A percentile compares a stretch with the other conserved stretches of the same genome.
These are phyloP conservation scores for Leccinum longicurvipes DNA, from an alignment of 768 basidiomycete genomes.

Conservation along the genomic window DNA sequence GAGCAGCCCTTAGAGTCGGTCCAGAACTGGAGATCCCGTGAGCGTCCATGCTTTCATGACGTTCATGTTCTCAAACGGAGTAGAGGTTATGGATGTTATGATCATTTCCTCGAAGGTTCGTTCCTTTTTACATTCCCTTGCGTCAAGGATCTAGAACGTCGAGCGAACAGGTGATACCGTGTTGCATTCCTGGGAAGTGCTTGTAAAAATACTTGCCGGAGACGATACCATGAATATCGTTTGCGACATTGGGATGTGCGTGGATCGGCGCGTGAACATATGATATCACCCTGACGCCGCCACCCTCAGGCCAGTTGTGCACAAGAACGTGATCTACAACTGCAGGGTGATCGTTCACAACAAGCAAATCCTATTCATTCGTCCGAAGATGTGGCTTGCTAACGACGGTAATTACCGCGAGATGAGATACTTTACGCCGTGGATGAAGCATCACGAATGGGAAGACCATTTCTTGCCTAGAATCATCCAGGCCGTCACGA, in stretches of 20 bases:
- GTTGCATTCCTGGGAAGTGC: constrained; percentile 96
- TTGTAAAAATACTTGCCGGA: constrained; percentile 83
- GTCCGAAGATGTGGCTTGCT: constrained; percentile 99
- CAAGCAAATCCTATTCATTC: constrained; percentile 85
- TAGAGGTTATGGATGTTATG: constrained; percentile 95
- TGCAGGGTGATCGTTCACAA: constrained; percentile 89
- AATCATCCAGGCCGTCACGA: constrained; percentile 84
- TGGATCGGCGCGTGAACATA: background rate
- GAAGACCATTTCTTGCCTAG: constrained; percentile 92
- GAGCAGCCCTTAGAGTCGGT: constrained; percentile 89
- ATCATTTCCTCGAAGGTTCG: constrained; percentile 94
- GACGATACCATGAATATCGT: constrained; percentile 82
- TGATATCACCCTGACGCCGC: constrained; percentile 1
- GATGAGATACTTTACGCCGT: constrained; percentile 89
- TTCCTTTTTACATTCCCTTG: background rate
- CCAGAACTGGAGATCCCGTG: constrained; percentile 97
- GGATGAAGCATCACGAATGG: constrained; percentile 83
- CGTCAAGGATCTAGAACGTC: background rate
- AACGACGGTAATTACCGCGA: constrained; percentile 98
- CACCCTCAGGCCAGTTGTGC: constrained; percentile 78
- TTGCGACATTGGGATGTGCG: constrained; percentile 96
- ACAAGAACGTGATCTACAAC: constrained; percentile 99
- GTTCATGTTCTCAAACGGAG: background rate
- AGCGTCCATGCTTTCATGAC: constrained; percentile 14
- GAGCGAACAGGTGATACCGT: constrained; percentile 78